Percentiles rank a stretch among this genome's conserved stretches.
These are phyloP conservation scores for Peronospora destructor DNA, from an alignment of 352 stramenopile species.

Conservation along the genomic window DNA sequence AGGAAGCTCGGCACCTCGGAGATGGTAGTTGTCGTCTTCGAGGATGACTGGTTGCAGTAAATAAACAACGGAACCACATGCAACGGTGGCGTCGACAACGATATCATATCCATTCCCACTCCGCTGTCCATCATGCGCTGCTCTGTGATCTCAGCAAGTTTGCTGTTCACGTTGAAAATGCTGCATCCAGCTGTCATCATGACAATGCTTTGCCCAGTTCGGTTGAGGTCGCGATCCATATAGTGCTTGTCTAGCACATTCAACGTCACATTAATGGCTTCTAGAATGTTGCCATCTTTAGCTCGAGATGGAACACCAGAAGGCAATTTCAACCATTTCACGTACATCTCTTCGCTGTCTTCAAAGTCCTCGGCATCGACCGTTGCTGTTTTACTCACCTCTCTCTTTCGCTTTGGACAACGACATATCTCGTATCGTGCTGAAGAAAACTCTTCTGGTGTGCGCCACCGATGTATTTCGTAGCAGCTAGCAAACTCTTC, in stretches of 20 bases:
- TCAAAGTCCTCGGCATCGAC: conserved; percentile 2
- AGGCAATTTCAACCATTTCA: conserved; percentile 57
- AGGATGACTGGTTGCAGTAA: conserved; percentile 31
- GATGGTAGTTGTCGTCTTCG: conserved; percentile 1
- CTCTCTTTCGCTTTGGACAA: conserved; percentile 8
- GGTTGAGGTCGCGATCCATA: conserved; percentile 94
- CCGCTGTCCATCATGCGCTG: conserved; percentile 99
- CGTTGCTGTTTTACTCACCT: not conserved
- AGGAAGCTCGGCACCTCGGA: conserved; percentile 9
- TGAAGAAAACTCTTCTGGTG: conserved; percentile 38
- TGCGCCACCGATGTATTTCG: conserved; percentile 56
- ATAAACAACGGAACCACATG: conserved; percentile 98
- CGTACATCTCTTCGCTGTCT: conserved; percentile 22
- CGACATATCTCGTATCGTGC: conserved; percentile 54
- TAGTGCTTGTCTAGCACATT: conserved; percentile 98
- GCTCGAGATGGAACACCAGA: conserved; percentile 85
- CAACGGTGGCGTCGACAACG: conserved; percentile 89
- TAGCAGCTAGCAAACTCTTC: conserved; percentile 92
- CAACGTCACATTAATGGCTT: conserved; percentile 97
- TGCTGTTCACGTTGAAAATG: conserved; percentile 94
- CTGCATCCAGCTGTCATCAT: conserved; percentile 93
- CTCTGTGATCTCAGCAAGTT: conserved; percentile 92
- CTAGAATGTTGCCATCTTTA: conserved; percentile 94
- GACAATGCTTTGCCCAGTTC: conserved; percentile 94
- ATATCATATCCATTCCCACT: conserved; percentile 98